These are phyloP conservation scores for Penicillium argentinense DNA, from an alignment of 495 filamentous ascomycete species.

Conservation along the genomic window DNA sequence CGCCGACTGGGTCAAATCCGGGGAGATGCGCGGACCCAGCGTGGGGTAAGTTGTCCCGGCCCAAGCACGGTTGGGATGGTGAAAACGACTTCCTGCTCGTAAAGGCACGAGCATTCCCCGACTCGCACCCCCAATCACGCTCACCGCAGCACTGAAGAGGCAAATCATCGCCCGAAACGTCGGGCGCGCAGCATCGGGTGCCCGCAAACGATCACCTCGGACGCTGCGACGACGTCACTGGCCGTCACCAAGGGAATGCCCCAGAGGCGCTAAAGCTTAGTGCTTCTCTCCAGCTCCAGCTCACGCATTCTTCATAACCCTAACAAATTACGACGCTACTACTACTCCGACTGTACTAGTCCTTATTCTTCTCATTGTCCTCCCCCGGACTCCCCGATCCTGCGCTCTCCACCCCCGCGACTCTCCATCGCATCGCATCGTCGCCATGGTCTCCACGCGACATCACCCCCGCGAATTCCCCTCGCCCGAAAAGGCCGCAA, in stretches of 20 bases:
- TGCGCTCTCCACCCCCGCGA: not conserved
- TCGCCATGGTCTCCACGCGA: conserved; percentile 53
- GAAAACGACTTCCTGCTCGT: too few relatives aligned
- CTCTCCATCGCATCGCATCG: not conserved
- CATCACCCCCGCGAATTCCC: conserved; percentile 50
- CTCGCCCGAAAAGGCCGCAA: conserved; percentile 28
- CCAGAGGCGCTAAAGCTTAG: not conserved
- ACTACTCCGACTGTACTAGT: too few relatives aligned
- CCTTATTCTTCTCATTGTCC: too few relatives aligned
- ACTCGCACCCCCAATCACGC: not conserved
- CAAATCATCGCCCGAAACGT: conserved; percentile 7
- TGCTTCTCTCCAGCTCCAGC: conserved; percentile 1
- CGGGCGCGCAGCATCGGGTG: not conserved
- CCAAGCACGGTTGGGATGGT: too few relatives aligned
- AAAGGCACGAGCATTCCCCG: too few relatives aligned
- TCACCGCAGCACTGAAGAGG: not conserved
- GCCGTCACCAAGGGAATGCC: conserved; percentile 15
- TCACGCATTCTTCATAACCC: not conserved
- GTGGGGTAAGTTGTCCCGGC: too few relatives aligned
- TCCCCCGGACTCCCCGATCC: not conserved
- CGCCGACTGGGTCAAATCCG: not conserved
- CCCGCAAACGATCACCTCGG: conserved; percentile 21
- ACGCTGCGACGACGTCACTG: conserved; percentile 27
- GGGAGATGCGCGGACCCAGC: conserved; percentile 1
- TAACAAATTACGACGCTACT: too few relatives aligned